Percentiles rank a stretch among this genome's conserved stretches.
These are phyloP conservation scores for Trichoderma harzianum DNA, from an alignment of 2,329 filamentous ascomycete genomes.

Conservation along the genomic window DNA sequence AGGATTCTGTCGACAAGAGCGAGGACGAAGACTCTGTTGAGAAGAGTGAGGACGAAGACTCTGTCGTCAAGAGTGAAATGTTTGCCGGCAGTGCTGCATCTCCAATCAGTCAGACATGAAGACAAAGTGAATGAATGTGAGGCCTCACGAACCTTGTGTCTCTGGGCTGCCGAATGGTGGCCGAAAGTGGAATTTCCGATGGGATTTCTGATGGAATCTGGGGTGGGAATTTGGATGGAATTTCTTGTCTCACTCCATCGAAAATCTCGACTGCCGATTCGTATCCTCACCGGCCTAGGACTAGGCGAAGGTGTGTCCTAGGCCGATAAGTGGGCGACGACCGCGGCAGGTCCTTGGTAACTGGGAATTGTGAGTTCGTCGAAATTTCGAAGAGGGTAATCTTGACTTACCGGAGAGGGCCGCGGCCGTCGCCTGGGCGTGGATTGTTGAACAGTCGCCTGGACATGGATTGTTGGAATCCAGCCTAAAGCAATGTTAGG, in stretches of 20 bases:
- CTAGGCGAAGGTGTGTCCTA: neutral
- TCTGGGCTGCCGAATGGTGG: neutral
- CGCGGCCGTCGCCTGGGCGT: neutral
- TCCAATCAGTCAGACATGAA: neutral
- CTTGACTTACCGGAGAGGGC: neutral
- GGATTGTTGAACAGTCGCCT: neutral
- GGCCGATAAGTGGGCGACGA: too few relatives aligned
- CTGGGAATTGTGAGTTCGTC: neutral
- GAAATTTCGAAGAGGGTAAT: neutral
- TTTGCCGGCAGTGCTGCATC: neutral
- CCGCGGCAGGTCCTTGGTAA: too few relatives aligned
- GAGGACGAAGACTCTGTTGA: too few relatives aligned
- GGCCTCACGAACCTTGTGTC: neutral
- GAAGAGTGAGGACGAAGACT: neutral
- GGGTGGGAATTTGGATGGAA: constrained; percentile 7
- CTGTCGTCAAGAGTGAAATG: neutral
- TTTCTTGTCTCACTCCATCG: constrained; percentile 30
- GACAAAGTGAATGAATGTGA: neutral
- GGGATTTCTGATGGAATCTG: constrained; percentile 21
- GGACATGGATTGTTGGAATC: too few relatives aligned
- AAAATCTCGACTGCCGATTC: constrained; percentile 30
- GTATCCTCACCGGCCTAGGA: constrained; percentile 24
- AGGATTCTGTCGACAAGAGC: too few relatives aligned
- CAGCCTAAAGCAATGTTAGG: neutral
- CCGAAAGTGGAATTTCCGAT: neutral